These are phyloP conservation scores for Chrysochromulina parva DNA, from an alignment of 78 protist species.

Conservation along the genomic window DNA sequence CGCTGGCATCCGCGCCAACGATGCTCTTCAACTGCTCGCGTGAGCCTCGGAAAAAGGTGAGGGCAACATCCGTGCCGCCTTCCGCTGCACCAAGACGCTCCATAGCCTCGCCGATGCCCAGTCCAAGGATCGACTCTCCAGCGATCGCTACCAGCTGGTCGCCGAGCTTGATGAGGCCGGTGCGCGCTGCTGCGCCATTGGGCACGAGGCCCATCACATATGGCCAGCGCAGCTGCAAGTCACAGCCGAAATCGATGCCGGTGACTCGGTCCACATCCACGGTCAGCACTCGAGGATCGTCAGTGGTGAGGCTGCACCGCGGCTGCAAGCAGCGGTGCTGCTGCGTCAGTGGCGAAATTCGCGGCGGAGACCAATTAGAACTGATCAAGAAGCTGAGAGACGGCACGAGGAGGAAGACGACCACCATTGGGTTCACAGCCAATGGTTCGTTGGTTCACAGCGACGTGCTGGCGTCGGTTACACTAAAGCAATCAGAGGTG, in stretches of 20 bases:
- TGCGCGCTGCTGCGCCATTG: neutral
- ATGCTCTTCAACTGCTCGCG: neutral
- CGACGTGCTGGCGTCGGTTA: too few species aligned
- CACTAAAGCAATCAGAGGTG: too few species aligned
- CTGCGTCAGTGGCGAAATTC: too few species aligned
- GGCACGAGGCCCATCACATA: neutral
- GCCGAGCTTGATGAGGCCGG: neutral
- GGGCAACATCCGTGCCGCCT: neutral
- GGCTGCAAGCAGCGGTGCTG: too few species aligned
- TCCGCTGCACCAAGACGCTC: neutral
- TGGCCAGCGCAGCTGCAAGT: neutral
- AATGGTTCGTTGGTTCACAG: too few species aligned
- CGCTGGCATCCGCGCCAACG: neutral
- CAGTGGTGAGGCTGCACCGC: too few species aligned
- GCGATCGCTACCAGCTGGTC: neutral
- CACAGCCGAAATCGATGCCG: slow-evolving; percentile 17
- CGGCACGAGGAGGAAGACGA: too few species aligned
- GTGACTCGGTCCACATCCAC: neutral
- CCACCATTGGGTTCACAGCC: too few species aligned
- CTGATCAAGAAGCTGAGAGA: too few species aligned
- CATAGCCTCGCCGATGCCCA: neutral
- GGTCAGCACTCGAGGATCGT: too few species aligned
- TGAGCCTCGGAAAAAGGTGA: neutral
- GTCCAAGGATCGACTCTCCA: neutral
- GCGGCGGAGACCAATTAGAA: too few species aligned